Evolutionary conservation across 2,329 filamentous ascomycete genomes (phyloP), one percentile per base, ranked within the genome.

Genomic region (Aspergillus novofumigatus): DNA sequence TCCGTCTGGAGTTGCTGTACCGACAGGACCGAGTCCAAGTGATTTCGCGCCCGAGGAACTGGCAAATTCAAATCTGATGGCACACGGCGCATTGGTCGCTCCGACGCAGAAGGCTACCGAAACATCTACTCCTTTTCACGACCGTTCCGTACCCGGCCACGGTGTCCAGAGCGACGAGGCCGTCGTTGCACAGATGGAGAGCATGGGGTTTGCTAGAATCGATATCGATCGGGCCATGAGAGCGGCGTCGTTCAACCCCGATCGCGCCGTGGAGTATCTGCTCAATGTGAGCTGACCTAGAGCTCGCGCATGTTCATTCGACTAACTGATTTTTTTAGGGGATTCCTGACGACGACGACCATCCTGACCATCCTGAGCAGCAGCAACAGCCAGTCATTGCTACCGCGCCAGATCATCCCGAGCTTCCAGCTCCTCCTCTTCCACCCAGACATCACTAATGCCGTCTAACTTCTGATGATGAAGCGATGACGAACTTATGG

Each of bases 11-110:
- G 53, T 52, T 21, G 48, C 48, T 35, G 45, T 49, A 14, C 48
- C 53, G 11, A 55, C 25, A n/a, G 56, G 56, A 2, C 56, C 53
- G 17, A 58, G 49, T n/a, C 56, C 56, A 8, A 58, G 56, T 3
- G 56, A 58, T 47, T 41, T 52, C 9, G 41, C 42, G 2, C 32
- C 44, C 8, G 49, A 41, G 23, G 49, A 58, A 4, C 25, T 55
- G 20, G 41, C 49, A 1, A 6, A 49, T 38, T 17, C 32, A 14
- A 38, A 38, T 17, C 32, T 38, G 14, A 38, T 38, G 14, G 32
- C 32, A n/a, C 32, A 38, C 2, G 32, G 32, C 5, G 32, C 32
- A 17, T 38, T 38, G 32, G 14, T 6, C 14, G 6, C 5, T 7
- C 32, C 14, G 10, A 10, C 14, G 17, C 32, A 38, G 32, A 38